A percentile compares a stretch with the other conserved stretches of the same genome.
Conservation (phyloP, 306 rosid genomes). For the Cucurbita argyrosperma region DNA sequence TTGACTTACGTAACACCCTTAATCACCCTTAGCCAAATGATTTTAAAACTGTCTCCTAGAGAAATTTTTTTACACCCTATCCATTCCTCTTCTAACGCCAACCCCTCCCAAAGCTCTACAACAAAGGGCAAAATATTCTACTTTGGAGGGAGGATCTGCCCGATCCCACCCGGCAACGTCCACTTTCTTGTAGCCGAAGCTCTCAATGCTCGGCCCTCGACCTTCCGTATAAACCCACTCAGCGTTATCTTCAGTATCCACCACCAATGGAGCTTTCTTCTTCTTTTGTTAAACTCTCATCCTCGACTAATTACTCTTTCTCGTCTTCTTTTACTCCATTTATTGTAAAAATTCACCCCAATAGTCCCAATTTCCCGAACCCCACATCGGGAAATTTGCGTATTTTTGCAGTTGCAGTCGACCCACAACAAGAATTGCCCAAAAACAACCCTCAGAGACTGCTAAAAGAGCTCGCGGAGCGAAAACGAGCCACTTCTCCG, state of each 20-base stretch:
- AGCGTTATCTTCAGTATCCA: background rate
- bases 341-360: constrained; percentile 18
- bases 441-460: constrained; percentile 70
- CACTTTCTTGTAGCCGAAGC: background rate
- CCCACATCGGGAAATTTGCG: constrained; percentile 11
- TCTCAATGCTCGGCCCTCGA: background rate
- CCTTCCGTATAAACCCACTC: background rate
- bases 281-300: constrained; percentile 28
- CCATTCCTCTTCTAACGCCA: background rate
- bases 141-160: background rate
- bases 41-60: too few species aligned
- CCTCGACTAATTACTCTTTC: constrained; percentile 30
- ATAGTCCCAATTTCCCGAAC: constrained; percentile 15
- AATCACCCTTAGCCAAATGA: too few species aligned
- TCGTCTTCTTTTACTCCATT: constrained; percentile 43
- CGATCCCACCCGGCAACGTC: background rate
- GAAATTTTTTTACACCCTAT: background rate
- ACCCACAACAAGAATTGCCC: constrained; percentile 53
- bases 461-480: constrained; percentile 82
- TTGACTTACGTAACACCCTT: too few species aligned
- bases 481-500: constrained; percentile 55
- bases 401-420: constrained; percentile 49
- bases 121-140: background rate
- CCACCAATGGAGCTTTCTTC: constrained; percentile 64
- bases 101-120: constrained; percentile 5